phyloP scores from a whole-genome alignment of 2,329 filamentous ascomycete genomes.

The Penicillium nordicum region DNA sequence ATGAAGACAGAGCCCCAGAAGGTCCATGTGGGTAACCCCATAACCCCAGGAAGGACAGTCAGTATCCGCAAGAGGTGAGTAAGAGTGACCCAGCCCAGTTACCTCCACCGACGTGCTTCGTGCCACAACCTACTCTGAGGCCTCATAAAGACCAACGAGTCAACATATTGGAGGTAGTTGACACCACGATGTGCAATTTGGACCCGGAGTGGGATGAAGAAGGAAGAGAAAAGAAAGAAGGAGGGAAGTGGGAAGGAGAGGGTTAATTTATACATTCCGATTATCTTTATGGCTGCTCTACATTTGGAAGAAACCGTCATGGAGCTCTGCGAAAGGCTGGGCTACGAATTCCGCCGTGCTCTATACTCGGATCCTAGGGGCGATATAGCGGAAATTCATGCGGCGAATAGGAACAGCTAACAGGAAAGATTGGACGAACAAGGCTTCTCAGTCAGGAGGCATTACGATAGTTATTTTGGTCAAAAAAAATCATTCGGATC shows the following conservation, averaged over 20 bases:
- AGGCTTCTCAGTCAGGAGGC: background rate
- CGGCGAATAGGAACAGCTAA: background rate
- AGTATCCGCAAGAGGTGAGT: background rate
- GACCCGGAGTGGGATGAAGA: no score
- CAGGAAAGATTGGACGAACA: background rate
- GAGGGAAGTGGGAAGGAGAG: no score
- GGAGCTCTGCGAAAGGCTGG: background rate
- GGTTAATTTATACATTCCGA: background rate
- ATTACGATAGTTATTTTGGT: background rate
- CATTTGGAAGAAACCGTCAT: background rate
- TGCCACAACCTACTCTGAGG: background rate
- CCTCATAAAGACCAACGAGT: background rate
- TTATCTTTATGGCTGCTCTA: background rate
- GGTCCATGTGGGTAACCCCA: background rate
- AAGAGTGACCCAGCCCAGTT: background rate
- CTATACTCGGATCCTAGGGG: background rate
- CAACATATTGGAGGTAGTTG: no score
- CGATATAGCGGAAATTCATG: background rate
- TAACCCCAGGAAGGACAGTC: background rate
- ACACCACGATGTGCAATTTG: no score
- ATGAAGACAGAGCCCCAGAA: background rate
- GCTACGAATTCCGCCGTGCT: background rate
- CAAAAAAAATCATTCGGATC: background rate
- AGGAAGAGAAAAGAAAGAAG: no score
- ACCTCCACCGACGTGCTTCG: background rate